phyloP scores from a whole-genome alignment of 345 rosid genomes.

The Rubroshorea leprosula region DNA sequence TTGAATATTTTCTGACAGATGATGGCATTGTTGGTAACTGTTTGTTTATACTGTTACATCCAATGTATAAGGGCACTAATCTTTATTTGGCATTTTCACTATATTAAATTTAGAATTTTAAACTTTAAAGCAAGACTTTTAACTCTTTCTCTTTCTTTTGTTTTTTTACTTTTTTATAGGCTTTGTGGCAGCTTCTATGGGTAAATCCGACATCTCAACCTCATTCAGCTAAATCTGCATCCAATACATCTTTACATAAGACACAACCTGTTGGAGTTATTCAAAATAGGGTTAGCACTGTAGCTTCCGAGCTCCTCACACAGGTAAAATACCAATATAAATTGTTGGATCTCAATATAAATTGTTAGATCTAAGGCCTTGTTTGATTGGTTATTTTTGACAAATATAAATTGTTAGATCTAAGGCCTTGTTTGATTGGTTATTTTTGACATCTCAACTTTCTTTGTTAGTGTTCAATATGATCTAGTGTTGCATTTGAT shows the following conservation, averaged over 20 bases:
- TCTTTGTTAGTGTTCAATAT: neutral
- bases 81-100: neutral
- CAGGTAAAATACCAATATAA: slow-evolving; percentile 45
- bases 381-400: neutral
- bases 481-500: slow-evolving; percentile 3
- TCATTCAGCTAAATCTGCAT: slow-evolving; percentile 41
- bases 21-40: slow-evolving; percentile 4
- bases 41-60: neutral
- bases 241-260: slow-evolving; percentile 31
- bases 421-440: neutral
- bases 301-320: slow-evolving; percentile 82
- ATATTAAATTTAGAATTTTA: neutral
- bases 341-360: slow-evolving; percentile 11
- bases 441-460: neutral
- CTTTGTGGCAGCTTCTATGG: slow-evolving; percentile 96
- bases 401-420: no score
- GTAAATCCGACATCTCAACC: slow-evolving; percentile 52
- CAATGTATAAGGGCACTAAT: neutral
- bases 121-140: neutral
- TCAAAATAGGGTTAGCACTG: slow-evolving; percentile 65
- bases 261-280: slow-evolving; percentile 53
- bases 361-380: slow-evolving; percentile 8
- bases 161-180: slow-evolving; percentile 36
- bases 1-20: neutral
- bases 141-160: slow-evolving; percentile 2